A percentile compares a stretch with the other conserved stretches of the same genome.
phyloP scores from a whole-genome alignment of 1,284 basidiomycete species.

The Ustilago bromivora region DNA sequence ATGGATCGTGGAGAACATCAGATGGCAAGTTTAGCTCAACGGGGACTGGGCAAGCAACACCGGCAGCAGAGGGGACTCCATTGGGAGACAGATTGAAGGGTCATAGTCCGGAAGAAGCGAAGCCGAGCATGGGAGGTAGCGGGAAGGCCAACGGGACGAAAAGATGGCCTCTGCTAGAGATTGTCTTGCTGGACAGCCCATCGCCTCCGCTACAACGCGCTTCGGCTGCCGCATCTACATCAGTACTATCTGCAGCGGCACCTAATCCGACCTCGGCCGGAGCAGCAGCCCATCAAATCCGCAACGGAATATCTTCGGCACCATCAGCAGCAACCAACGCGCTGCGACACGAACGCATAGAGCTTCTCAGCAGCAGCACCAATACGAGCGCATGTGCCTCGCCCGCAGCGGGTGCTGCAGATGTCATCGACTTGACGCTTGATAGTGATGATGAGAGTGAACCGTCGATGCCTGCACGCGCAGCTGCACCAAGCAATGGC shows the following conservation, averaged over 20 bases:
- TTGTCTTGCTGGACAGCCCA: slow-evolving; percentile 45
- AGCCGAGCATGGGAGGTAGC: slow-evolving; percentile 8
- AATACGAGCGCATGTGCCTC: slow-evolving; percentile 23
- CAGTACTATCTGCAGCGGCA: background rate
- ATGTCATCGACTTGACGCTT: slow-evolving; percentile 52
- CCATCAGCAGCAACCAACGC: slow-evolving; percentile 5
- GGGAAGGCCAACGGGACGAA: slow-evolving; percentile 13
- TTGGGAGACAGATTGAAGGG: slow-evolving; percentile 10
- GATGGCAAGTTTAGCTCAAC: slow-evolving; percentile 78
- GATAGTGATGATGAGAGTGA: slow-evolving; percentile 49
- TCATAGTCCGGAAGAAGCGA: slow-evolving; percentile 23
- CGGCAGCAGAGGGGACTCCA: slow-evolving; percentile 20
- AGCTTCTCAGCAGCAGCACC: slow-evolving; percentile 35
- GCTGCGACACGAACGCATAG: slow-evolving; percentile 31
- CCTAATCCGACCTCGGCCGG: background rate
- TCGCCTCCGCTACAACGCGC: slow-evolving; percentile 23
- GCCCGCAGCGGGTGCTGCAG: slow-evolving; percentile 19
- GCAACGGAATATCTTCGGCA: slow-evolving; percentile 10
- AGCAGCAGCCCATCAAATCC: slow-evolving; percentile 1
- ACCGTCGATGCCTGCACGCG: slow-evolving; percentile 27
- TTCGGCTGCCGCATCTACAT: slow-evolving; percentile 3
- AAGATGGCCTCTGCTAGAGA: slow-evolving; percentile 20
- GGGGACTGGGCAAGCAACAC: slow-evolving; percentile 21
- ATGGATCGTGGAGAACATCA: slow-evolving; percentile 93
- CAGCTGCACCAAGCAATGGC: slow-evolving; percentile 20